phyloP scores from a whole-genome alignment of 164 flowering plant species.

The Sextonia rubra region DNA sequence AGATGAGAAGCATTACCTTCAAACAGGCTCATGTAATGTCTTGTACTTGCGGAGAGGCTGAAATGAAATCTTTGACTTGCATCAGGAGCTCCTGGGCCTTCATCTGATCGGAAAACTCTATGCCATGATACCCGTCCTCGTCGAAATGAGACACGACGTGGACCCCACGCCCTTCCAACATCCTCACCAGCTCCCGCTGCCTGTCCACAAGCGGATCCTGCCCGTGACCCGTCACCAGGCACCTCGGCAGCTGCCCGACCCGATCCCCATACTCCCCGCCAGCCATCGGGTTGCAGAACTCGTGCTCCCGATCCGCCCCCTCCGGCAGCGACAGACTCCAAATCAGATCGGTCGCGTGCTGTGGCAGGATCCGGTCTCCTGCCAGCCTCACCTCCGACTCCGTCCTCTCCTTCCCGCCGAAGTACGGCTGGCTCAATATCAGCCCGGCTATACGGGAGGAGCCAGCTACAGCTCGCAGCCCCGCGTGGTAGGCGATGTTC shows the following conservation, averaged over 20 bases:
- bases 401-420: conserved; percentile 46
- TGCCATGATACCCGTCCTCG: conserved; percentile 5
- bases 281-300: conserved; percentile 39
- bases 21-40: too few relatives aligned
- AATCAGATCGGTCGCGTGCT: conserved; percentile 35
- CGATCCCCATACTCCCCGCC: conserved; percentile 1
- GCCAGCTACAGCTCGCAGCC: conserved; percentile 27
- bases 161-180: conserved; percentile 6
- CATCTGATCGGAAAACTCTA: neutral
- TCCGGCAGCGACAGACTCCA: conserved; percentile 51
- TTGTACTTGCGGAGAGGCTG: neutral
- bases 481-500: conserved; percentile 53
- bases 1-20: too few relatives aligned
- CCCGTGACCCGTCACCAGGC: conserved; percentile 23
- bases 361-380: conserved; percentile 34
- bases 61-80: conserved; percentile 4
- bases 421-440: conserved; percentile 45
- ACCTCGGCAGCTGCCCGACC: conserved; percentile 39
- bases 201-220: conserved; percentile 5
- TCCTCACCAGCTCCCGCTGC: neutral
- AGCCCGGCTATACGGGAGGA: conserved; percentile 49
- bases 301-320: conserved; percentile 53
- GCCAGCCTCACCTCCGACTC: conserved; percentile 39
- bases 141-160: neutral
- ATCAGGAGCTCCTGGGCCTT: neutral